These are phyloP conservation scores for Xylaria acuta DNA, from an alignment of 495 filamentous ascomycete species.

Conservation along the genomic window DNA sequence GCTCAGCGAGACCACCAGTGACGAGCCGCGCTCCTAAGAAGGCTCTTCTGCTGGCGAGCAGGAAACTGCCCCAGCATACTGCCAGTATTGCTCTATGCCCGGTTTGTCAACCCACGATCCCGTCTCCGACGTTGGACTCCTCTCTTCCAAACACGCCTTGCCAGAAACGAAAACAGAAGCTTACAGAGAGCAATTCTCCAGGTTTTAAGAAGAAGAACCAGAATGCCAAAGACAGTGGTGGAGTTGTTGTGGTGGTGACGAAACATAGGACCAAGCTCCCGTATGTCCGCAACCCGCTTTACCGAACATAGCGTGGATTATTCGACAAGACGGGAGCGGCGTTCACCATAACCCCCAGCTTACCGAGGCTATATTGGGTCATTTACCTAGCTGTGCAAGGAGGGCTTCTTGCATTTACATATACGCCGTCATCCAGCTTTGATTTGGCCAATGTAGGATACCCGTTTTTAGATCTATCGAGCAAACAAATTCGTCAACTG, in stretches of 20 bases:
- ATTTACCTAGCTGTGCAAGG: too few species aligned
- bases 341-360: too few species aligned
- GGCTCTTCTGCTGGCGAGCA: slow-evolving; percentile 47
- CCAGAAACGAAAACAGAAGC: slow-evolving; percentile 39
- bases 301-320: too few species aligned
- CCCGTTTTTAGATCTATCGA: too few species aligned
- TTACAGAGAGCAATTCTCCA: slow-evolving; percentile 40
- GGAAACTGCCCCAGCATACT: slow-evolving; percentile 45
- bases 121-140: slow-evolving; percentile 38
- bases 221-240: slow-evolving; percentile 58
- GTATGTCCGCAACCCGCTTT: slow-evolving; percentile 41
- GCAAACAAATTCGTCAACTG: too few species aligned
- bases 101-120: slow-evolving; percentile 50
- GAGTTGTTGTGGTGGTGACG: slow-evolving; percentile 59
- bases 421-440: too few species aligned
- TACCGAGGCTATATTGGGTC: too few species aligned
- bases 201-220: slow-evolving; percentile 58
- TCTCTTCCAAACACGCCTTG: slow-evolving; percentile 38
- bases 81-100: slow-evolving; percentile 52
- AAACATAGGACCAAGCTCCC: slow-evolving; percentile 58
- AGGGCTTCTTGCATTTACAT: too few species aligned
- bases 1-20: slow-evolving; percentile 29
- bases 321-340: too few species aligned
- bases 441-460: too few species aligned
- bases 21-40: slow-evolving; percentile 33